A percentile compares a stretch with the other conserved stretches of the same genome.
phyloP scores from a whole-genome alignment of 768 basidiomycete genomes.

The Suillus fuscotomentosus region DNA sequence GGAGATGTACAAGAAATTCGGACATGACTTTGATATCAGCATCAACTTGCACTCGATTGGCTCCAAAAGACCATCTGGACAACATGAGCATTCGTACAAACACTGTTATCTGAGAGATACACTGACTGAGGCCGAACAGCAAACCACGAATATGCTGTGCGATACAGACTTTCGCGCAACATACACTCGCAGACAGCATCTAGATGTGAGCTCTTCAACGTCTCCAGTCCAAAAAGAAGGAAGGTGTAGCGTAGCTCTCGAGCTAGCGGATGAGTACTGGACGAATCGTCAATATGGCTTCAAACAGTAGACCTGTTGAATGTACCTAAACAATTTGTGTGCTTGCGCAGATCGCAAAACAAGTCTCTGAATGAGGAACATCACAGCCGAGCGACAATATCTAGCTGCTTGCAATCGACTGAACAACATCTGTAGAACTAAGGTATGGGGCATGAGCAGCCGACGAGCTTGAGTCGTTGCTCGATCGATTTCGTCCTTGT shows the following conservation, averaged over 20 bases:
- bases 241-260: slow-evolving; percentile 90
- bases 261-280: slow-evolving; percentile 87
- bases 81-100: slow-evolving; percentile 2
- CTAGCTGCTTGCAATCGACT: slow-evolving; percentile 93
- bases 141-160: slow-evolving; percentile 89
- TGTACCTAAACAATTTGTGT: slow-evolving; percentile 70
- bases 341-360: slow-evolving; percentile 78
- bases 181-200: slow-evolving; percentile 79
- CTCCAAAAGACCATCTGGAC: slow-evolving; percentile 92
- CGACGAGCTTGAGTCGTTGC: slow-evolving; percentile 67
- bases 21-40: slow-evolving; percentile 85
- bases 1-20: slow-evolving; percentile 78
- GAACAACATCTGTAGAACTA: slow-evolving; percentile 84
- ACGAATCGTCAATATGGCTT: background rate
- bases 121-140: slow-evolving; percentile 87
- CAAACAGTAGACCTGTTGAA: background rate
- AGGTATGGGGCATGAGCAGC: slow-evolving; percentile 76
- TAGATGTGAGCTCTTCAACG: slow-evolving; percentile 82
- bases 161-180: slow-evolving; percentile 74
- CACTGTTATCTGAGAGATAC: background rate
- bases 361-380: slow-evolving; percentile 83
- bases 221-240: slow-evolving; percentile 90
- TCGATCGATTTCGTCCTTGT: slow-evolving; percentile 80
- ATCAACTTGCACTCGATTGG: slow-evolving; percentile 85
- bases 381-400: slow-evolving; percentile 80